Percentiles rank a stretch among this genome's conserved stretches.
Conservation (phyloP, 2,329 filamentous ascomycete genomes). For the Salinomyces thailandicus region DNA sequence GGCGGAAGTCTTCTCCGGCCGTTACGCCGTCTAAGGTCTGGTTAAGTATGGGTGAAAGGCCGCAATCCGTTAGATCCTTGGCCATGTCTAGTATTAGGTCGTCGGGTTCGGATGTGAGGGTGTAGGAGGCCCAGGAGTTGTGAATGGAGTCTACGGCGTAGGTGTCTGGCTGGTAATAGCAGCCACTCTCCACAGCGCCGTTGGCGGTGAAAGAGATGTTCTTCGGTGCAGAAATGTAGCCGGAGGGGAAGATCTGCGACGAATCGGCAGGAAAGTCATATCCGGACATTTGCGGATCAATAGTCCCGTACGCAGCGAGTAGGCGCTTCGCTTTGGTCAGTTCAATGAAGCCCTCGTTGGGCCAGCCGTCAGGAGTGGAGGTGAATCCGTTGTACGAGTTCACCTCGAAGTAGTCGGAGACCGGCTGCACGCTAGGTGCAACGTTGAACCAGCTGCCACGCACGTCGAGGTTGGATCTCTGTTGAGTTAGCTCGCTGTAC, state of each 20-base stretch:
- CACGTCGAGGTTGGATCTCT: conserved; percentile 47
- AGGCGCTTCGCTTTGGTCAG: conserved; percentile 44
- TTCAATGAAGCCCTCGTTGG: conserved; percentile 49
- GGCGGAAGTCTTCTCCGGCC: conserved; percentile 36
- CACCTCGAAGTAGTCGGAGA: conserved; percentile 43
- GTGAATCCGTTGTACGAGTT: conserved; percentile 24
- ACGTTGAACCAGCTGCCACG: conserved; percentile 44
- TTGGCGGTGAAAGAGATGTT: conserved; percentile 30
- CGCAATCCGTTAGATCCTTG: conserved; percentile 43
- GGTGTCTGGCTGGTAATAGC: conserved; percentile 40
- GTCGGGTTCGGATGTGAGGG: conserved; percentile 3
- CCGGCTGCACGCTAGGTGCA: conserved; percentile 35
- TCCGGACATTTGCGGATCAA: conserved; percentile 46
- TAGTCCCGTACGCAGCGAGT: conserved; percentile 44
- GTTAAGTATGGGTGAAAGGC: conserved; percentile 51
- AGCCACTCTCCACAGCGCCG: conserved; percentile 40
- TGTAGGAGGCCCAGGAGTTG: conserved; percentile 6
- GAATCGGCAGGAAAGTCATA: conserved; percentile 48
- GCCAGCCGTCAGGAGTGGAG: conserved; percentile 52
- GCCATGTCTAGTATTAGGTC: conserved; percentile 21
- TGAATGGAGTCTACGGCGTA: conserved; percentile 29
- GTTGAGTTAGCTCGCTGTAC: conserved; percentile 37
- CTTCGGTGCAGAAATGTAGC: conserved; percentile 33
- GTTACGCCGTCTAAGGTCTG: conserved; percentile 42
- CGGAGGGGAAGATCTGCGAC: conserved; percentile 40